Percentiles rank a stretch among this genome's conserved stretches.
Conservation (phyloP, 306 rosid species). For the Prosopis cineraria region DNA sequence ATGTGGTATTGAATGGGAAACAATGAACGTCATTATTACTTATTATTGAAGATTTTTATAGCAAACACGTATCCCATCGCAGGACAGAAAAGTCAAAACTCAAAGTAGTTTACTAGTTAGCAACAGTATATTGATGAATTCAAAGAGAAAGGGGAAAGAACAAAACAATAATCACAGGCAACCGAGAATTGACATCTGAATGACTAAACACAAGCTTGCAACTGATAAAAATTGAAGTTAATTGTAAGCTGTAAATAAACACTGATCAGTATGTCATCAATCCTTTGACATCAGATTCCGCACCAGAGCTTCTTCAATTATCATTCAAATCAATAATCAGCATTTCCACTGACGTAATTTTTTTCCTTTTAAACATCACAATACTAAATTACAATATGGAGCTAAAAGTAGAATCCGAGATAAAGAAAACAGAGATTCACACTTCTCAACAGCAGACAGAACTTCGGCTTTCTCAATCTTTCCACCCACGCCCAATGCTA, state of each 20-base stretch:
- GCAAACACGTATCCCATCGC: not conserved
- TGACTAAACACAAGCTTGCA: not conserved
- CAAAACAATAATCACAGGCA: not conserved
- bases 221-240: not conserved
- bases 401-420: not conserved
- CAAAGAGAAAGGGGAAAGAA: not conserved
- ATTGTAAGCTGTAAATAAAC: not conserved
- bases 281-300: not conserved
- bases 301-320: not conserved
- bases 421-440: not conserved
- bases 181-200: not conserved
- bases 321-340: not conserved
- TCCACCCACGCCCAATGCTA: slow-evolving; percentile 80
- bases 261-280: not conserved
- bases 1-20: not conserved
- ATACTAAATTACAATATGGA: not conserved
- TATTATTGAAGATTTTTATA: not conserved
- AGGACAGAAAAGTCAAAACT: not conserved
- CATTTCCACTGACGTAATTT: not conserved
- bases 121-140: not conserved
- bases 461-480: slow-evolving; percentile 66
- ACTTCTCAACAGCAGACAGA: slow-evolving; percentile 79
- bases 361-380: not conserved
- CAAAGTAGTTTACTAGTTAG: not conserved
- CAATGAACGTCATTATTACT: not conserved